phyloP scores from a whole-genome alignment of 225 moss, liverwort and hornwort genomes.

The Marchantia paleacea region DNA sequence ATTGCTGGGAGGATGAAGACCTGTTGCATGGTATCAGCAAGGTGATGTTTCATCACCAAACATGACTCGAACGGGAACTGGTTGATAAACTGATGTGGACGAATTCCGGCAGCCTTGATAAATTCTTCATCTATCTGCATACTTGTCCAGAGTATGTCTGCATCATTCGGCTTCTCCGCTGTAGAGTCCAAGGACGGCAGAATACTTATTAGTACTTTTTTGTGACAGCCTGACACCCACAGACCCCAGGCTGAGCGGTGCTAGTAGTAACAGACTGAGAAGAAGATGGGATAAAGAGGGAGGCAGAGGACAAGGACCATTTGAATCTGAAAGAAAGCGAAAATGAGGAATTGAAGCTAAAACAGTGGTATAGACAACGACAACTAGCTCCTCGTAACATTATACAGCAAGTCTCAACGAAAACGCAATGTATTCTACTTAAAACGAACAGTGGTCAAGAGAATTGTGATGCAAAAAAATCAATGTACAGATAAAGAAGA shows the following conservation, averaged over 20 bases:
- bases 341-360: not conserved
- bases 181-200: constrained; percentile 7
- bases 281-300: not conserved
- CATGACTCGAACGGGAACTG: constrained; percentile 88
- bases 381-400: not conserved
- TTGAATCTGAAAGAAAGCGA: not conserved
- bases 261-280: not conserved
- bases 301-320: too few species aligned
- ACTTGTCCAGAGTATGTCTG: constrained; percentile 91
- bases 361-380: not conserved
- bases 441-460: too few species aligned
- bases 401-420: not conserved
- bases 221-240: too few species aligned
- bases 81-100: constrained; percentile 73
- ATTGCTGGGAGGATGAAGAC: constrained; percentile 32
- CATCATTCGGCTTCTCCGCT: constrained; percentile 73
- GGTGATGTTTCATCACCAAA: constrained; percentile 95
- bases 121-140: constrained; percentile 79
- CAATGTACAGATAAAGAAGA: not conserved
- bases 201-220: too few species aligned
- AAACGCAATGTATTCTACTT: too few species aligned
- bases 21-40: constrained; percentile 90
- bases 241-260: not conserved
- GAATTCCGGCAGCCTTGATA: constrained; percentile 52
- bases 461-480: not conserved